Evolutionary conservation across 179 eudicot genomes (phyloP), one percentile per base, ranked within the genome.

Genomic region (Spergularia azorica): DNA sequence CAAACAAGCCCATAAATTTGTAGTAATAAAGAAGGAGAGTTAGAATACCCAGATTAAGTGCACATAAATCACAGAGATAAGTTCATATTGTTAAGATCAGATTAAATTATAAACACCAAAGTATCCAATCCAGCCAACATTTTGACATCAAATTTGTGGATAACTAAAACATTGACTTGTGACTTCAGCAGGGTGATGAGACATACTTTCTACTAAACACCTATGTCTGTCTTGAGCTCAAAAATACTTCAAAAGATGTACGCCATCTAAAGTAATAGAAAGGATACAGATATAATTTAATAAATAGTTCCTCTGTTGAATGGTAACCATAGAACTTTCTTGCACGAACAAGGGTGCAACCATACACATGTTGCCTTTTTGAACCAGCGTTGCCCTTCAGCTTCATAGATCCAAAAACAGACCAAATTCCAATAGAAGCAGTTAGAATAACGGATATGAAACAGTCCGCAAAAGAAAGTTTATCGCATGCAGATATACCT

Each of bases 261-360:
- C 5, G 39, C 13, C 67, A 65, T 5, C 20, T 8, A 61, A n/a
- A 55, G 68, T 50, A 68, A 41, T 57, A 8, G 43, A 20, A 79
- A 82, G 97, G 99, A 96, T 96, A 96, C 99, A 96, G 86, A 83
- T 92, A 90, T 78, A 96, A 84, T 88, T 96, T 96, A 38, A 89
- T 80, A 81, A 92, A 96, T 62, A 94, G 85, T 78, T 92, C 97
- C 86, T 96, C 99, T 12, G 86, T 81, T 61, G 88, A 82, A 85
- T 92, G 87, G 78, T 92, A 94, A 38, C 98, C 99, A 85, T 96
- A 96, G 15, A 96, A 84, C 81, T 81, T 94, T 78, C 46, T 94
- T 63, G 92, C 97, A 26, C 91, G 91, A 72, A 96, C 99, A 68
- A 96, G 43, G 67, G 84, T 85, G 81, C 99, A 92, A 74, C 92